phyloP scores from a whole-genome alignment of 1,284 basidiomycete species.

The Naganishia cerealis region DNA sequence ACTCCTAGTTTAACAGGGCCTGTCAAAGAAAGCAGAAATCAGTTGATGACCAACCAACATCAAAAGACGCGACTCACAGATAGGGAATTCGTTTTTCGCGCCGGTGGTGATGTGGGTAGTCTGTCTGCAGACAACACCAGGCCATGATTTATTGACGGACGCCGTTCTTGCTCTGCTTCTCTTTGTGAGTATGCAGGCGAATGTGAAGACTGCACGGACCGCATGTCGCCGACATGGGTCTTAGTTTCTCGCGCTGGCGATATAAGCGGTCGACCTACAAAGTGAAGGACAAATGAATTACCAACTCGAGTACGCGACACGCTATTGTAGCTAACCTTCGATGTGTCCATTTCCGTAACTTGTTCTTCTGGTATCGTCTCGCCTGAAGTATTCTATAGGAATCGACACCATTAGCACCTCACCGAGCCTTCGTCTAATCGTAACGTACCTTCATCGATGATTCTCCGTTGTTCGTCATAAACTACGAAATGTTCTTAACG shows the following conservation, averaged over 20 bases:
- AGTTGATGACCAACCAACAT: not conserved
- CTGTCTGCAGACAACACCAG: not conserved
- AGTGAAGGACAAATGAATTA: not conserved
- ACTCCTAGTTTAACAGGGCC: slow-evolving; percentile 7
- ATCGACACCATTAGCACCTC: not conserved
- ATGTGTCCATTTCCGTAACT: slow-evolving; percentile 12
- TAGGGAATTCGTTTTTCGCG: slow-evolving; percentile 14
- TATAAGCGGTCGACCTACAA: slow-evolving; percentile 7
- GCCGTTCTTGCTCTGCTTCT: slow-evolving; percentile 9
- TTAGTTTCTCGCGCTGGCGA: slow-evolving; percentile 11
- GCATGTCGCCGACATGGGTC: slow-evolving; percentile 3
- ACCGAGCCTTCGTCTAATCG: not conserved
- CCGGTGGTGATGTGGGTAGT: slow-evolving; percentile 10
- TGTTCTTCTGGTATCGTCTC: slow-evolving; percentile 9
- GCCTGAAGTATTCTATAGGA: slow-evolving; percentile 6
- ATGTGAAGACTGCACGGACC: slow-evolving; percentile 11
- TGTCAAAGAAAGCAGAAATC: not conserved
- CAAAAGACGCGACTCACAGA: slow-evolving; percentile 1
- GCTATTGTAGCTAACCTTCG: slow-evolving; percentile 3
- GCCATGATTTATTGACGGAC: slow-evolving; percentile 1
- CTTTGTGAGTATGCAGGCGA: slow-evolving; percentile 15
- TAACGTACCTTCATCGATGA: slow-evolving; percentile 13
- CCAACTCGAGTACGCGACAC: not conserved
- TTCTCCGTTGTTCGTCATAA: slow-evolving; percentile 21
- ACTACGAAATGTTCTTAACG: slow-evolving; percentile 4